A percentile compares a stretch with the other conserved stretches of the same genome.
Conservation (phyloP, 768 basidiomycete species). For the Exidia glandulosa region DNA sequence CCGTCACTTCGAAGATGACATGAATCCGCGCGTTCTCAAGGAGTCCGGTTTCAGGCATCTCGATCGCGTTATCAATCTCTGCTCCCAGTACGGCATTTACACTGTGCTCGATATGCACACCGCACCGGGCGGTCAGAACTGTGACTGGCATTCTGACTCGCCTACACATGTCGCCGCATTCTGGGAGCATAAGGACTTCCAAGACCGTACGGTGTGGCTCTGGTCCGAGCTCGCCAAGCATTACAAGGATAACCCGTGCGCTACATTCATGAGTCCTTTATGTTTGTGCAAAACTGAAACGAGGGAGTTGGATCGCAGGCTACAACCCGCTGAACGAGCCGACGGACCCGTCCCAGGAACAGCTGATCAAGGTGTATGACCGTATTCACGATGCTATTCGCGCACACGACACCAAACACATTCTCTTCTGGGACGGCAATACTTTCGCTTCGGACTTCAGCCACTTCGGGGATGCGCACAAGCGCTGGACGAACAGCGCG, state of each 20-base stretch:
- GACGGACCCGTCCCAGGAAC: constrained; percentile 55
- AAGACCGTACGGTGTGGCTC: constrained; percentile 65
- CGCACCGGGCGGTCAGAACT: constrained; percentile 22
- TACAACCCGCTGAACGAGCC: constrained; percentile 85
- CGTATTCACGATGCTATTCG: constrained; percentile 61
- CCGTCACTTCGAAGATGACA: constrained; percentile 67
- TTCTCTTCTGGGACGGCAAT: constrained; percentile 75
- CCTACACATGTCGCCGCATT: constrained; percentile 57
- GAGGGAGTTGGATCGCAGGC: constrained; percentile 56
- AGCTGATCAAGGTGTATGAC: constrained; percentile 58
- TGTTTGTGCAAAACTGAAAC: not conserved
- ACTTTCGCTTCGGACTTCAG: constrained; percentile 75
- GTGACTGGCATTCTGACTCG: constrained; percentile 46
- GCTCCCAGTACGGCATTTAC: constrained; percentile 53
- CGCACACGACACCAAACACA: constrained; percentile 54
- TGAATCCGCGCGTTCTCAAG: constrained; percentile 70
- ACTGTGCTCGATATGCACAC: constrained; percentile 77
- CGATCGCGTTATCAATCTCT: constrained; percentile 67
- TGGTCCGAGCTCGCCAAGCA: constrained; percentile 68
- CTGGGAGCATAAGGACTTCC: constrained; percentile 80
- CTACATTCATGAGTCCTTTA: not conserved
- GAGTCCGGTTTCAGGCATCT: constrained; percentile 69
- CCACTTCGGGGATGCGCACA: constrained; percentile 52
- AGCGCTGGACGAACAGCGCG: constrained; percentile 57
- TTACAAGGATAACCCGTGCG: constrained; percentile 52